phyloP scores from a whole-genome alignment of 495 filamentous ascomycete species.

The Parathielavia hyrcaniae region DNA sequence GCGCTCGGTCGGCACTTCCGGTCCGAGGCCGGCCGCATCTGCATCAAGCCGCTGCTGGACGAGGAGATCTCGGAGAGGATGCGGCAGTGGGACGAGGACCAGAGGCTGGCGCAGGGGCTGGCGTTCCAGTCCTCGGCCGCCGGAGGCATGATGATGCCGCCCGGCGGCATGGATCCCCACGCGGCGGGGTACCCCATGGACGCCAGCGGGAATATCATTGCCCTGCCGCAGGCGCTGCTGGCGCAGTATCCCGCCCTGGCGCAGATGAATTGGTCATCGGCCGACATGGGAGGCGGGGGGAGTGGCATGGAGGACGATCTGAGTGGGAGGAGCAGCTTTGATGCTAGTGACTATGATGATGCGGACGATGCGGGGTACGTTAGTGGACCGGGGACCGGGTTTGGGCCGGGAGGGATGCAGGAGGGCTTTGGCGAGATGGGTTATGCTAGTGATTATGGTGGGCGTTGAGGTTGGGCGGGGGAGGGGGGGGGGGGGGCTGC shows the following conservation, averaged over 20 bases:
- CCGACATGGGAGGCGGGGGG: conserved; percentile 46
- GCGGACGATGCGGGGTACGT: conserved; percentile 54
- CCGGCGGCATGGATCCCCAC: conserved; percentile 40
- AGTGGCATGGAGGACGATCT: conserved; percentile 64
- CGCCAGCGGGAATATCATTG: conserved; percentile 49
- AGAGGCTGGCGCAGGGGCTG: conserved; percentile 51
- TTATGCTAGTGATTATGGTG: conserved; percentile 50
- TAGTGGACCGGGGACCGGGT: conserved; percentile 48
- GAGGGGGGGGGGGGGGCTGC: neutral
- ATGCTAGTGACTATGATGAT: conserved; percentile 70
- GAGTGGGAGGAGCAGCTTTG: conserved; percentile 79
- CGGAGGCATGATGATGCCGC: conserved; percentile 36
- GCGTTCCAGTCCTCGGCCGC: conserved; percentile 38
- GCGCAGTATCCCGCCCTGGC: conserved; percentile 89
- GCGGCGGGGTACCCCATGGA: conserved; percentile 45
- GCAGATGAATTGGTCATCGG: conserved; percentile 68
- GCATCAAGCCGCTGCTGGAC: conserved; percentile 90
- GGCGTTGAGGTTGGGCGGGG: conserved; percentile 25
- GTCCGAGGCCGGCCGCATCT: conserved; percentile 88
- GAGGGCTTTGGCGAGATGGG: conserved; percentile 47
- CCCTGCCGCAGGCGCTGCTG: conserved; percentile 79
- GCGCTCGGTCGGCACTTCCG: conserved; percentile 95
- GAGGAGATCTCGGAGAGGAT: conserved; percentile 79
- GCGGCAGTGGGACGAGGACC: conserved; percentile 58
- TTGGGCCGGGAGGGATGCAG: conserved; percentile 44